These are phyloP conservation scores for Juglanconis oblonga DNA, from an alignment of 2,329 filamentous ascomycete species.

Conservation along the genomic window DNA sequence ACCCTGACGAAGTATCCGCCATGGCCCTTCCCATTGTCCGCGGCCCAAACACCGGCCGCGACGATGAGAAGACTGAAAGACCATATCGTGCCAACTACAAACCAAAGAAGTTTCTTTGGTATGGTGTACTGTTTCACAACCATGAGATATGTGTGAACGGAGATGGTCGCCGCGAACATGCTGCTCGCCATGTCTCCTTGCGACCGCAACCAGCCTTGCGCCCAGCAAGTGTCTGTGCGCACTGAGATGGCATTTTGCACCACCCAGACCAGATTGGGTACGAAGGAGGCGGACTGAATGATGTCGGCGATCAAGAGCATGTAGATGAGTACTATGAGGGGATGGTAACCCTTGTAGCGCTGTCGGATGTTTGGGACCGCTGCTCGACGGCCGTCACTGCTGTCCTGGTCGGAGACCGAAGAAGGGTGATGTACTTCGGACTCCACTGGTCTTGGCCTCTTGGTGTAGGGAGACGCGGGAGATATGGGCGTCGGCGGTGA, in stretches of 20 bases:
- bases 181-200: slow-evolving; percentile 2
- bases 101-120: background rate
- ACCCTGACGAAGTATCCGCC: slow-evolving; percentile 8
- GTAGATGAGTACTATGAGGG: slow-evolving; percentile 4
- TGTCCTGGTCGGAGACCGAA: background rate
- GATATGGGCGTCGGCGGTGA: too few relatives aligned
- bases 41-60: slow-evolving; percentile 1
- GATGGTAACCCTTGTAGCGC: slow-evolving; percentile 8
- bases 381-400: background rate
- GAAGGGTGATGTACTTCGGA: too few relatives aligned
- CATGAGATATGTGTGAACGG: slow-evolving; percentile 1
- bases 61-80: slow-evolving; percentile 10
- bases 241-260: background rate
- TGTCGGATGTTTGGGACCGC: slow-evolving; percentile 3
- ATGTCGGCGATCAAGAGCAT: slow-evolving; percentile 12
- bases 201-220: slow-evolving; percentile 9
- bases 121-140: slow-evolving; percentile 9
- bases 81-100: slow-evolving; percentile 2
- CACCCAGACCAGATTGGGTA: slow-evolving; percentile 6
- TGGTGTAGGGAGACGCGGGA: background rate
- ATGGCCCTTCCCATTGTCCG: slow-evolving; percentile 1
- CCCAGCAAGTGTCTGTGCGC: slow-evolving; percentile 6
- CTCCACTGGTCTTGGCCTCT: background rate
- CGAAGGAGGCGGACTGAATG: slow-evolving; percentile 4
- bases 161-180: slow-evolving; percentile 3